A percentile compares a stretch with the other conserved stretches of the same genome.
Evolutionary conservation across 179 eudicot species (phyloP).

Genomic region (Pouteria campechiana): DNA sequence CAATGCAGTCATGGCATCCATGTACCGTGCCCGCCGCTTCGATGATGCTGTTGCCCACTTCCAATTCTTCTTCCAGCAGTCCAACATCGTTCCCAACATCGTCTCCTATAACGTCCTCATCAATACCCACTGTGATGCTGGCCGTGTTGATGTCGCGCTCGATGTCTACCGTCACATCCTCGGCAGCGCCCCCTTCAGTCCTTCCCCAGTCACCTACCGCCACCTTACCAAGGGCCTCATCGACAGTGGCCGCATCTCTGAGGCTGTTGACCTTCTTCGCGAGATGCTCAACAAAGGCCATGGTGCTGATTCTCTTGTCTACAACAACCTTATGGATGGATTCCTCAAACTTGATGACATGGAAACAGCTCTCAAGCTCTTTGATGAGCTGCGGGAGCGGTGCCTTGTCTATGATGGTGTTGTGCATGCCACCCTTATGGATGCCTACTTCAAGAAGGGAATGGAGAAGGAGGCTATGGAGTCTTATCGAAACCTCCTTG

Average conservation of each 20-base stretch:
- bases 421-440: slow-evolving; percentile 67
- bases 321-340: slow-evolving; percentile 66
- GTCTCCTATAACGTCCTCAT: slow-evolving; percentile 67
- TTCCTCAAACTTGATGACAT: slow-evolving; percentile 58
- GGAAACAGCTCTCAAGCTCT: slow-evolving; percentile 63
- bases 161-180: slow-evolving; percentile 40
- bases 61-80: slow-evolving; percentile 54
- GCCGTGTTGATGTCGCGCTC: slow-evolving; percentile 36
- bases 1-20: slow-evolving; percentile 64
- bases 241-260: slow-evolving; percentile 47
- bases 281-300: slow-evolving; percentile 76
- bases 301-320: slow-evolving; percentile 77
- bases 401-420: slow-evolving; percentile 81
- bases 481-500: slow-evolving; percentile 44
- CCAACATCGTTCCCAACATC: slow-evolving; percentile 56
- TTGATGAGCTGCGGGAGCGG: slow-evolving; percentile 73
- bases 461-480: slow-evolving; percentile 85
- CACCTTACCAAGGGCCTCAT: slow-evolving; percentile 72
- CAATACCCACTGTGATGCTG: slow-evolving; percentile 43
- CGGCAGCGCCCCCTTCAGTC: slow-evolving; percentile 55
- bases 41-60: slow-evolving; percentile 56
- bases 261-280: slow-evolving; percentile 50
- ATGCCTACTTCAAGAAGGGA: slow-evolving; percentile 63
- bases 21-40: slow-evolving; percentile 54
- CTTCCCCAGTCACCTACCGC: slow-evolving; percentile 61